Percentiles rank a stretch among this genome's conserved stretches.
phyloP scores from a whole-genome alignment of 108 stramenopile genomes.

The Skeletonema potamos region DNA sequence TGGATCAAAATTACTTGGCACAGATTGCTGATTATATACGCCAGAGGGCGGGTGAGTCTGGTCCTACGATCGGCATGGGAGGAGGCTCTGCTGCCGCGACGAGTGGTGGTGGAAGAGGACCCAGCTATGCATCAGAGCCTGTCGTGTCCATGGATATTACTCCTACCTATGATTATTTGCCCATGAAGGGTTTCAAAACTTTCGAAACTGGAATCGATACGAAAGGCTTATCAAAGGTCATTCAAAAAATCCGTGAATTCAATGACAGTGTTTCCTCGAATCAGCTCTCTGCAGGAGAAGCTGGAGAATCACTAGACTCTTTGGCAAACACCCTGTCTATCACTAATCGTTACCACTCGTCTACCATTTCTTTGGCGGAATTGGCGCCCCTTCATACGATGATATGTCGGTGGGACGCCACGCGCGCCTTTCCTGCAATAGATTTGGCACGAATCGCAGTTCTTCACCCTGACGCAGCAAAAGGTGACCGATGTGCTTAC shows the following conservation, averaged over 20 bases:
- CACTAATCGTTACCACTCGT: constrained; percentile 83
- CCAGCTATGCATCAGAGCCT: background rate
- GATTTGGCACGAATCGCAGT: constrained; percentile 78
- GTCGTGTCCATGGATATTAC: constrained; percentile 14
- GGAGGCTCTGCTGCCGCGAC: constrained; percentile 28
- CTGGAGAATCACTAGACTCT: constrained; percentile 16
- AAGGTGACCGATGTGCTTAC: constrained; percentile 26
- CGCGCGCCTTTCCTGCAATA: constrained; percentile 70
- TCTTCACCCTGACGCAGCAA: constrained; percentile 74
- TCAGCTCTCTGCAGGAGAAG: constrained; percentile 40
- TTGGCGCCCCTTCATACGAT: constrained; percentile 55
- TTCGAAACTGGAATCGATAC: constrained; percentile 69
- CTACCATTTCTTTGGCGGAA: constrained; percentile 52
- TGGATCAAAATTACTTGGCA: constrained; percentile 86
- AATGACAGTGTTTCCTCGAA: constrained; percentile 28
- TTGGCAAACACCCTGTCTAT: constrained; percentile 58
- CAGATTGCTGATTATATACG: constrained; percentile 93
- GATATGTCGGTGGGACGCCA: constrained; percentile 49
- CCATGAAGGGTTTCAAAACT: constrained; percentile 63
- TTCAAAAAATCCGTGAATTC: constrained; percentile 68
- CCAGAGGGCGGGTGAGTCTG: constrained; percentile 64
- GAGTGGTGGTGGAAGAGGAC: constrained; percentile 21
- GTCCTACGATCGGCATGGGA: constrained; percentile 61
- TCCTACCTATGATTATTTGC: constrained; percentile 63
- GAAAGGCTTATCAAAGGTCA: constrained; percentile 71